Percentiles rank a stretch among this genome's conserved stretches.
These are phyloP conservation scores for Oryza australiensis DNA, from an alignment of 176 grass and related monocot genomes.

Conservation along the genomic window DNA sequence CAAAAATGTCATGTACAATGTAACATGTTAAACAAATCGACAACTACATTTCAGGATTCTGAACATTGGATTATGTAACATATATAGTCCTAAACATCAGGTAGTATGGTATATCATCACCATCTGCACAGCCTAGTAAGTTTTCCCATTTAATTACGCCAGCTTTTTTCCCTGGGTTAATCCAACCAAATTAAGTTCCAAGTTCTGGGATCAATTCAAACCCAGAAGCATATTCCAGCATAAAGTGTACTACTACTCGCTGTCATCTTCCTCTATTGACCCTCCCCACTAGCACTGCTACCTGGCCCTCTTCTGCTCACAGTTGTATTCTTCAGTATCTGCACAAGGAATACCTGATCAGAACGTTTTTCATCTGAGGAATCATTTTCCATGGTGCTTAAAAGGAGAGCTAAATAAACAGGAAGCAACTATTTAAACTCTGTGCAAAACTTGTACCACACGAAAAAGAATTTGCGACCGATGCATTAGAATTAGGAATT, in stretches of 20 bases:
- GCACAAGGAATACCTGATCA: conserved; percentile 17
- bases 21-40: not conserved
- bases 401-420: not conserved
- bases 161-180: not conserved
- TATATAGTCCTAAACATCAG: not conserved
- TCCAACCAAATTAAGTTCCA: not conserved
- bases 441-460: not conserved
- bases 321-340: conserved; percentile 96
- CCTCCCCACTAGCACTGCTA: conserved; percentile 67
- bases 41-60: not conserved
- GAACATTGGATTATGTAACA: not conserved
- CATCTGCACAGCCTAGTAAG: not conserved
- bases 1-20: conserved; percentile 6
- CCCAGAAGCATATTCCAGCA: not conserved
- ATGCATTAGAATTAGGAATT: not conserved
- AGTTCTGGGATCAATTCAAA: not conserved
- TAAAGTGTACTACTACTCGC: conserved; percentile 22
- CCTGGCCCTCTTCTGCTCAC: conserved; percentile 85
- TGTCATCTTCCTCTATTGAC: conserved; percentile 46
- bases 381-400: not conserved
- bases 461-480: not conserved
- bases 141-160: not conserved
- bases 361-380: conserved; percentile 12
- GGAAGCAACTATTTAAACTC: not conserved
- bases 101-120: not conserved